Evolutionary conservation across 768 basidiomycete genomes (phyloP).

Genomic region (Panus rudis): DNA sequence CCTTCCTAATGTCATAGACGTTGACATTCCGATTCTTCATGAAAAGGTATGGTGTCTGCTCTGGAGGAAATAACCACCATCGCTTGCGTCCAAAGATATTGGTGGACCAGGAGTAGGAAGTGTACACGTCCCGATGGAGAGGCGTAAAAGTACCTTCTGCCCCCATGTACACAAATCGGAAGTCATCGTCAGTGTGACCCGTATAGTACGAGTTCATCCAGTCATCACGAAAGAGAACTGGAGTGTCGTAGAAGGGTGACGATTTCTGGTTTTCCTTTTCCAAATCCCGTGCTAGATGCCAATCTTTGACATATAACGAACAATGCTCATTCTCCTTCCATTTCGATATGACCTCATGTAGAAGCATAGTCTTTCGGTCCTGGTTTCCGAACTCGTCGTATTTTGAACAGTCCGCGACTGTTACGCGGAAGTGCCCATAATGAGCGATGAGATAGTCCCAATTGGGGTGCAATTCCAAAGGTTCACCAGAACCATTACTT

Average conservation of each 20-base stretch:
- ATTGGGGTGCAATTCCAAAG: no score
- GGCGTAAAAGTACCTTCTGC: slow-evolving; percentile 22
- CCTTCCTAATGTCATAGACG: slow-evolving; percentile 17
- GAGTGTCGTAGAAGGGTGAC: slow-evolving; percentile 18
- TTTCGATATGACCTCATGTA: slow-evolving; percentile 15
- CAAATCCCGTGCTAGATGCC: slow-evolving; percentile 20
- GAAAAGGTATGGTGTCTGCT: slow-evolving; percentile 16
- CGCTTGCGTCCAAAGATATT: slow-evolving; percentile 22
- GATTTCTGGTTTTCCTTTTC: not conserved
- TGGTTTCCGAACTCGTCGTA: slow-evolving; percentile 19
- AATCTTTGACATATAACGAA: slow-evolving; percentile 23
- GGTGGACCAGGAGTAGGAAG: slow-evolving; percentile 25
- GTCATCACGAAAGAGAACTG: slow-evolving; percentile 22
- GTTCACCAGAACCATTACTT: no score
- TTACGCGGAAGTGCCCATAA: slow-evolving; percentile 17
- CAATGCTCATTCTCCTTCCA: slow-evolving; percentile 15
- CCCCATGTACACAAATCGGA: slow-evolving; percentile 24
- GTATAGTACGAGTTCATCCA: slow-evolving; percentile 26
- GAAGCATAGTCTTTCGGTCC: slow-evolving; percentile 12
- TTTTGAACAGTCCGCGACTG: slow-evolving; percentile 19
- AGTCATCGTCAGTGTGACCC: slow-evolving; percentile 21
- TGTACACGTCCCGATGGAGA: slow-evolving; percentile 24
- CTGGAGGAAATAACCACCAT: slow-evolving; percentile 24
- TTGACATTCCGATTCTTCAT: slow-evolving; percentile 13
- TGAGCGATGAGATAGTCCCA: slow-evolving; percentile 13